phyloP scores from a whole-genome alignment of 2,329 filamentous ascomycete genomes.

The Fusarium sp. region DNA sequence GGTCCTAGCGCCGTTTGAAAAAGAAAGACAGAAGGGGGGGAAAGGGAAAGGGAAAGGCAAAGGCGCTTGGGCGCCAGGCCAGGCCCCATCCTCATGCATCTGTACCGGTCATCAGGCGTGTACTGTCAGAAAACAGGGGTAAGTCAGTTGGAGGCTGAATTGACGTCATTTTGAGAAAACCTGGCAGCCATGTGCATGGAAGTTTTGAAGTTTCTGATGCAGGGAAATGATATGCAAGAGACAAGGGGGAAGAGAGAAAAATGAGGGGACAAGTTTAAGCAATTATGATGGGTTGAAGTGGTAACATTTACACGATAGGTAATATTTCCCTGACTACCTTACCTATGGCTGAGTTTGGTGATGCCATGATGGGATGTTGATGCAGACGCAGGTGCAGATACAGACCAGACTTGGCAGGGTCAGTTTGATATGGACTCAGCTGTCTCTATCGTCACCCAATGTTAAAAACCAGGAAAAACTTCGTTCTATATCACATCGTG shows the following conservation, averaged over 20 bases:
- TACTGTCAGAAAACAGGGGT: conserved; percentile 34
- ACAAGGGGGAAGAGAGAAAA: conserved; percentile 8
- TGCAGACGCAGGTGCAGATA: background rate
- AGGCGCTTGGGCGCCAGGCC: background rate
- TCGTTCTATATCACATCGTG: background rate
- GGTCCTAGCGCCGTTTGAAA: conserved; percentile 23
- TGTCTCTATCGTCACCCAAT: conserved; percentile 1
- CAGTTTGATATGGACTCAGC: background rate
- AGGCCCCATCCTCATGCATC: background rate
- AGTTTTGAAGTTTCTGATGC: conserved; percentile 10
- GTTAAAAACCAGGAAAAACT: background rate
- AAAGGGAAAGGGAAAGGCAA: background rate
- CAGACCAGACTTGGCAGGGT: conserved; percentile 19
- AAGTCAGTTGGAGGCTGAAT: conserved; percentile 20
- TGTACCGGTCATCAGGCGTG: conserved; percentile 18
- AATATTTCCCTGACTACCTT: background rate
- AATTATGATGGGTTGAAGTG: conserved; percentile 6
- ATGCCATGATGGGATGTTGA: conserved; percentile 16
- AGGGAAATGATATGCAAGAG: background rate
- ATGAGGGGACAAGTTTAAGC: background rate
- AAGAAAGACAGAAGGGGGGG: background rate
- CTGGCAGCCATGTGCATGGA: conserved; percentile 10
- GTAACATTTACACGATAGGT: background rate
- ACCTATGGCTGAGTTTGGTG: background rate
- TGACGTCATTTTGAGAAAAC: conserved; percentile 31